These are phyloP conservation scores for Pichia sp. DNA, from an alignment of 1,139 yeast genomes.

Conservation along the genomic window DNA sequence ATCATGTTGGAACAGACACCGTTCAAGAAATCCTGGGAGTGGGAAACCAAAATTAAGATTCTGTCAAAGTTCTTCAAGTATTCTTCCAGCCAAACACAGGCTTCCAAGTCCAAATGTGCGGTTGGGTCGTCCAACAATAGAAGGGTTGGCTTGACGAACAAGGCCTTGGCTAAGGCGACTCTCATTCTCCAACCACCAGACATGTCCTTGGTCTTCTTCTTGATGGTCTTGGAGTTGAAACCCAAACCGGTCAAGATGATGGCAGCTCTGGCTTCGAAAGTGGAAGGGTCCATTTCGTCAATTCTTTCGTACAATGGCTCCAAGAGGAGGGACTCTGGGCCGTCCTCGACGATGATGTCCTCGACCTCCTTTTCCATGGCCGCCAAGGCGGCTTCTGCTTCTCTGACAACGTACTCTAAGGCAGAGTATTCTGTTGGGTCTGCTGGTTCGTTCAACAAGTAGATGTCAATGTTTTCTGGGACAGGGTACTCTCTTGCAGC, in stretches of 20 bases:
- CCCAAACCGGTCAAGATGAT: constrained; percentile 96
- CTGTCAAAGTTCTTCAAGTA: constrained; percentile 91
- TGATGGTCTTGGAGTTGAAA: constrained; percentile 79
- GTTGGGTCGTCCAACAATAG: constrained; percentile 95
- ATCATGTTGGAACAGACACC: constrained; percentile 98
- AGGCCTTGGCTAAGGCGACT: constrained; percentile 81
- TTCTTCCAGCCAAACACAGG: constrained; percentile 99
- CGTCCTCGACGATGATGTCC: constrained; percentile 81
- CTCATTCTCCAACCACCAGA: constrained; percentile 98
- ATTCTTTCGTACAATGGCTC: constrained; percentile 93
- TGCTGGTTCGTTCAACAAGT: constrained; percentile 95
- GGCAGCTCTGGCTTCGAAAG: constrained; percentile 96
- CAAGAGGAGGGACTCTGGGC: constrained; percentile 84
- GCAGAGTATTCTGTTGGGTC: constrained; percentile 90
- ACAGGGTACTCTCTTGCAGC: constrained; percentile 97
- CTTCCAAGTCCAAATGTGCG: constrained; percentile 98
- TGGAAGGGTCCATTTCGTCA: constrained; percentile 92
- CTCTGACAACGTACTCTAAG: constrained; percentile 91
- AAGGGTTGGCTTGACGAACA: constrained; percentile 80
- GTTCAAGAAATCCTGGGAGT: constrained; percentile 98
- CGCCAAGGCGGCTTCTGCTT: constrained; percentile 90
- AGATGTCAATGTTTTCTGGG: constrained; percentile 87
- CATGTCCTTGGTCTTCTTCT: constrained; percentile 94
- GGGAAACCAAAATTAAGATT: constrained; percentile 90
- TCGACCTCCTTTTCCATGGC: constrained; percentile 90